These are phyloP conservation scores for Yamadazyma atmosphaerica DNA, from an alignment of 1,139 yeast genomes.

Conservation along the genomic window DNA sequence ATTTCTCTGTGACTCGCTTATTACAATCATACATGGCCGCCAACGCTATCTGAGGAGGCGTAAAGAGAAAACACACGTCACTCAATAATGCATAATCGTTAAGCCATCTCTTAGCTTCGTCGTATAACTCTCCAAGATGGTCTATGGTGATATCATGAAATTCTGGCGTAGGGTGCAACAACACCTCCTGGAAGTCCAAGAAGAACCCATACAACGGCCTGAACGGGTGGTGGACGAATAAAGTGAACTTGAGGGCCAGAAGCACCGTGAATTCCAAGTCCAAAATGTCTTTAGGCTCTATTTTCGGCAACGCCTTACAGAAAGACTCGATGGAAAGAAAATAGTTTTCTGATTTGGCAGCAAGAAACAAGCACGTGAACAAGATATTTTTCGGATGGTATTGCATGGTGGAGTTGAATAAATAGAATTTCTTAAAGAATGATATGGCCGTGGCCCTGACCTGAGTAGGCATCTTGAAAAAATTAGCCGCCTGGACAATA, in stretches of 20 bases:
- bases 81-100: constrained; percentile 65
- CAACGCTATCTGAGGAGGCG: constrained; percentile 95
- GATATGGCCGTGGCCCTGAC: constrained; percentile 80
- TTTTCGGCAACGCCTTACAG: constrained; percentile 65
- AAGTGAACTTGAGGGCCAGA: constrained; percentile 73
- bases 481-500: constrained; percentile 54
- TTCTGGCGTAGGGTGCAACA: constrained; percentile 40
- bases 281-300: constrained; percentile 65
- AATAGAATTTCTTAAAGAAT: constrained; percentile 78
- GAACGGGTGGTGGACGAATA: constrained; percentile 85
- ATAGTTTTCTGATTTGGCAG: constrained; percentile 90
- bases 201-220: constrained; percentile 89
- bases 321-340: constrained; percentile 86
- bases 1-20: constrained; percentile 61
- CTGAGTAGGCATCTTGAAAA: constrained; percentile 49
- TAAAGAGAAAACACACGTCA: constrained; percentile 72
- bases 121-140: constrained; percentile 58
- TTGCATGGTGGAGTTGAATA: constrained; percentile 79
- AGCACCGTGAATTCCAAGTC: constrained; percentile 77
- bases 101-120: constrained; percentile 63
- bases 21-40: constrained; percentile 77
- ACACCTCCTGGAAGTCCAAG: constrained; percentile 74
- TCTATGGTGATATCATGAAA: constrained; percentile 39
- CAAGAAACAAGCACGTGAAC: constrained; percentile 83
- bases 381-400: constrained; percentile 82